Conservation (phyloP, 2,329 filamentous ascomycete species). For the Fusarium paranaense region DNA sequence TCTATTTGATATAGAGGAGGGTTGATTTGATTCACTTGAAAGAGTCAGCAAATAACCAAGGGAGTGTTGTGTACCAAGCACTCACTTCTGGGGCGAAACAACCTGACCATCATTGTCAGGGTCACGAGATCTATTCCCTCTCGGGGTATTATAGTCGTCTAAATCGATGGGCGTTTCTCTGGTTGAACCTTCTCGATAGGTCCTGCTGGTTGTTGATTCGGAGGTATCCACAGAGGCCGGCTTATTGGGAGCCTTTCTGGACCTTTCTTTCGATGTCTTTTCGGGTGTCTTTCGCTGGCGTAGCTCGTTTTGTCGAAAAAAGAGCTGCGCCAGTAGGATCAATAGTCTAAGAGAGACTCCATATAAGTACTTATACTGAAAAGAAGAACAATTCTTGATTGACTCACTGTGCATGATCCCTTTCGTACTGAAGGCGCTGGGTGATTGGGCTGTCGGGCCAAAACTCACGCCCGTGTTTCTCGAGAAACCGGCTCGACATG, state of each 20-base stretch:
- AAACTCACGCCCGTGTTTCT: background rate
- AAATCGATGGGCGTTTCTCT: background rate
- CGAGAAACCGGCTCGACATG: background rate
- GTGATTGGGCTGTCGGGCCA: background rate
- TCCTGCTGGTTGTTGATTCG: background rate
- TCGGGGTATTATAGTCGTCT: background rate
- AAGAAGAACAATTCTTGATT: too few relatives aligned
- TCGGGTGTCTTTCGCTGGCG: background rate
- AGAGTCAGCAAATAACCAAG: background rate
- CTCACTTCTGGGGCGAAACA: background rate
- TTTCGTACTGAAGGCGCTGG: background rate
- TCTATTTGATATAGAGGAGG: background rate
- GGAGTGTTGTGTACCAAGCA: background rate
- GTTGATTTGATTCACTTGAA: rapidly evolving
- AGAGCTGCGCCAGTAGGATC: background rate
- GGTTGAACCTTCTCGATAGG: background rate
- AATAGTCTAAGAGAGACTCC: background rate
- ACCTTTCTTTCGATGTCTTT: background rate
- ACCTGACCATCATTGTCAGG: background rate
- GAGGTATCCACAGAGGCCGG: too few relatives aligned
- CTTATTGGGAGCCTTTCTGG: background rate
- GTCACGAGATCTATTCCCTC: background rate
- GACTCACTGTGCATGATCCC: background rate
- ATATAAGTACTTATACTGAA: background rate
- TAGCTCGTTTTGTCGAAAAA: background rate